Evolutionary conservation across 345 rosid genomes (phyloP).

Genomic region (Kandelia obovata): DNA sequence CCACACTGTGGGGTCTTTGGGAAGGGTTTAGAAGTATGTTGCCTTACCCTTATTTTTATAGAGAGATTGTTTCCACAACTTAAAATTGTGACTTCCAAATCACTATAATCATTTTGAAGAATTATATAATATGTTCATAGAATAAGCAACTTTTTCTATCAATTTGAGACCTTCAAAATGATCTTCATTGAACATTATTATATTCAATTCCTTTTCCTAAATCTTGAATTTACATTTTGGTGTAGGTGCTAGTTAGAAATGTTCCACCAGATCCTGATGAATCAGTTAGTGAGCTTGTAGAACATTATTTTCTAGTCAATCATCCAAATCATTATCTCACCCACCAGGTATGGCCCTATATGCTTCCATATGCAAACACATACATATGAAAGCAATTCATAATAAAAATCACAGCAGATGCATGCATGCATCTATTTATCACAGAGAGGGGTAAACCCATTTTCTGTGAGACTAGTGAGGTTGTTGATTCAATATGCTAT

Average conservation of each 20-base stretch:
- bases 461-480: no score
- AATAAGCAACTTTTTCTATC: not conserved
- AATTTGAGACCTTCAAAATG: not conserved
- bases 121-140: no score
- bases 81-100: no score
- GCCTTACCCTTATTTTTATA: no score
- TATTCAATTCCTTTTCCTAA: constrained; percentile 3
- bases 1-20: no score
- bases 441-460: no score
- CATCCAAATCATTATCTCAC: constrained; percentile 80
- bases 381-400: not conserved
- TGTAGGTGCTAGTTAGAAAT: constrained; percentile 77
- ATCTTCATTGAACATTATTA: not conserved
- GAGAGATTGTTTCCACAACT: no score
- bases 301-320: constrained; percentile 86
- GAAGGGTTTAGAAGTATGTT: no score
- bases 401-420: no score
- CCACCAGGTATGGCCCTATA: constrained; percentile 59
- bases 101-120: no score
- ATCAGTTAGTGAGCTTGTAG: constrained; percentile 74
- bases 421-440: no score
- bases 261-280: constrained; percentile 93
- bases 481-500: no score
- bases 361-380: not conserved
- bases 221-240: constrained; percentile 11